phyloP scores from a whole-genome alignment of 2,329 filamentous ascomycete genomes.

The Lomentospora prolificans region DNA sequence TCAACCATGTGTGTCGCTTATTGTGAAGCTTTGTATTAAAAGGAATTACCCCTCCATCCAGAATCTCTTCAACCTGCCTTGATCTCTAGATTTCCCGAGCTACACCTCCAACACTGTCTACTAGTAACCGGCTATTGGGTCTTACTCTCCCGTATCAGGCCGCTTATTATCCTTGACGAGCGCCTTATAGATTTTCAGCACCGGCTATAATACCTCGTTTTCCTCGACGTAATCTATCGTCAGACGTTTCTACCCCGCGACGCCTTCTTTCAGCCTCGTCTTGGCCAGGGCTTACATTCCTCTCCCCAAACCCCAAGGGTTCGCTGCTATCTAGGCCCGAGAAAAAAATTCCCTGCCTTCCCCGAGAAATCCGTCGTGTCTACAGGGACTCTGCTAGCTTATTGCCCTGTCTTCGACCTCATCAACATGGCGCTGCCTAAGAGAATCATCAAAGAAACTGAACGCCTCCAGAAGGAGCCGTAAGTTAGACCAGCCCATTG shows the following conservation, averaged over 20 bases:
- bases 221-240: not conserved
- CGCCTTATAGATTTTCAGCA: not conserved
- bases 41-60: not conserved
- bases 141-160: not conserved
- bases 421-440: conserved; percentile 69
- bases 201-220: too few species aligned
- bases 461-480: conserved; percentile 94
- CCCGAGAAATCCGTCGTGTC: not conserved
- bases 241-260: conserved; percentile 3
- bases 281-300: not conserved
- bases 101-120: too few species aligned
- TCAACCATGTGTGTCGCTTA: too few species aligned
- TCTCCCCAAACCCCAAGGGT: not conserved
- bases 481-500: conserved; percentile 35
- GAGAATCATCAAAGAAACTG: conserved; percentile 96
- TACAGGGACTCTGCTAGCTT: not conserved
- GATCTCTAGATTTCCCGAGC: too few species aligned
- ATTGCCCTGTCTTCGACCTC: not conserved
- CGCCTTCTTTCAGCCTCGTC: conserved; percentile 3
- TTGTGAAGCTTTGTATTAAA: not conserved
- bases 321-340: not conserved
- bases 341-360: conserved; percentile 8
- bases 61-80: not conserved
- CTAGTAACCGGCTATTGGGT: too few species aligned
- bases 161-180: not conserved